Base-by-base conservation (phyloP, 192 early-diverging fungal species). In the Backusella parvicylindrica region DNA sequence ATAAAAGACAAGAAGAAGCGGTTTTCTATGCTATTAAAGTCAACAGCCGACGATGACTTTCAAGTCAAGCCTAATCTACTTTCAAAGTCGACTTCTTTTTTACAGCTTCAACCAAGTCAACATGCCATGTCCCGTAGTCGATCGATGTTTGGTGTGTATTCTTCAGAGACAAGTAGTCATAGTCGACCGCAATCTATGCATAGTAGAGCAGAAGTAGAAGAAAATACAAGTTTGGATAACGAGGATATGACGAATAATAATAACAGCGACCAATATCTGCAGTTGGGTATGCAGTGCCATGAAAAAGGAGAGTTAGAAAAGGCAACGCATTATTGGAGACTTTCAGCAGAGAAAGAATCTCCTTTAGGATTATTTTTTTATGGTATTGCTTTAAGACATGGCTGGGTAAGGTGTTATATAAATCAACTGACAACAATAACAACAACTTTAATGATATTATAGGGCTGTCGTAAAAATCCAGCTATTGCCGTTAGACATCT, bases 341-440 rank as follows among this genome's bases (percentile, higher is more conserved):
- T 88, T 21, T 91, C 91, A 4, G 91, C 92, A 6, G 86, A 92
- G 70, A 68, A 77, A 33, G 84, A 87, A 12, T 88, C 86, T 70
- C 89, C 91, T 15, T 81, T 92, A 1, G 91, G 91, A 11, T 86
- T 92, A 82, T 82, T 92, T 67, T 87, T 94, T 75, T 92, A 91
- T 73, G 92, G 92, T 2, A 78, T 94, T 40, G 90, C 92, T 16
- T 83, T 92, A 16, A 87, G 92, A 16, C 92, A 94, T 77, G 92
- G 92, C 37, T 94, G 92, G 92, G 87, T 80, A 69, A 76, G 68
- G 30, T 38, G n/a, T n/a, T n/a, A n/a, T n/a, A n/a, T n/a, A 16
- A 32, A 13, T 6, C 30, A 21, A 30, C 4, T 47, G 53, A 31
- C n/a, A 13, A 64, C 37, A 38, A 38, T 28, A 21, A 21, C 12